Base-by-base conservation (phyloP, 768 basidiomycete species). In the Boletus edulis region DNA sequence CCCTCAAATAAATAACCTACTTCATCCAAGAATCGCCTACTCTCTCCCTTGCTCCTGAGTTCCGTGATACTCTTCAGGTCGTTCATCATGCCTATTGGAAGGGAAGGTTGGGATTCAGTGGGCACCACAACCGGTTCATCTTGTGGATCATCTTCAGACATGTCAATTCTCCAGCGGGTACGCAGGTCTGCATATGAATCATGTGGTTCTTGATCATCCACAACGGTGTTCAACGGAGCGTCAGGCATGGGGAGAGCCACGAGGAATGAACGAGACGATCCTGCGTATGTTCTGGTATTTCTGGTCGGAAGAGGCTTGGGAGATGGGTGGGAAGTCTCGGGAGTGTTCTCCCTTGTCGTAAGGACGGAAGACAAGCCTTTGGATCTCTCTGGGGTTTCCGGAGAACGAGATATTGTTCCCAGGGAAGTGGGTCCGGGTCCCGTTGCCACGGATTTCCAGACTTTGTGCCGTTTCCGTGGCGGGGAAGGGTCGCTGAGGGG, bases 1-100 rank as follows among this genome's bases (percentile, higher is more conserved):
- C 91, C 89, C 68, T 94, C 91, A 57, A 92, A 87, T 5, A 93
- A 71, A 70, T 92, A 94, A 0, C 91, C 91, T 3, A 91, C 81
- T 62, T 92, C 91, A 56, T 94, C 91, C 41, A 91, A 68, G 64
- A 93, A 93, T 15, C 89, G 75, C 57, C 91, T 76, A 51, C 78
- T 85, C 71, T 93, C 89, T 13, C 91, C 91, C 67, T 89, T 89
- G 63, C 81, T 87, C 52, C 90, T 73, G 38, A 93, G 75, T 58
- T 93, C 91, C 1, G 88, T 87, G 42, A 92, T 89, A 55, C 87
- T 90, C 70, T 87, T 87, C 46, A 89, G 64, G 34, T 87, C 85
- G 58, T 89, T 88, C 76, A 83, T 83, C 81, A 86, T 81, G 13
- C 81, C 82, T 14, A 70, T 65, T 1, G 84, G 74, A n/a, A 84